Percentiles rank a stretch among this genome's conserved stretches.
Evolutionary conservation across 495 filamentous ascomycete species (phyloP).

Genomic region (Tricharina praecox): DNA sequence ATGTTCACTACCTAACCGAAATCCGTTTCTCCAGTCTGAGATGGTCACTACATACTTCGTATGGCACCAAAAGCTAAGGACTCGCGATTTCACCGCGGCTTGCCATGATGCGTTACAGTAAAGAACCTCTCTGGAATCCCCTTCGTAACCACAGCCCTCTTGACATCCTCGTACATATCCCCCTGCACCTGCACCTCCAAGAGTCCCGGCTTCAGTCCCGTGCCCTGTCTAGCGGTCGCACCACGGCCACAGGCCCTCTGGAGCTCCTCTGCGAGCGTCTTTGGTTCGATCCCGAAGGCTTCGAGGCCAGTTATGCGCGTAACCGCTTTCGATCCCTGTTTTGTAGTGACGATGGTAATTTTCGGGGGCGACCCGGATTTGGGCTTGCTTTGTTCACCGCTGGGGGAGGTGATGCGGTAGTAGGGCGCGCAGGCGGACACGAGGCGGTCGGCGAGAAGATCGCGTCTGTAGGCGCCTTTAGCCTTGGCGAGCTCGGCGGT

Average conservation of each 20-base stretch:
- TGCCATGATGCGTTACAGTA: too few species aligned
- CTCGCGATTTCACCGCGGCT: too few species aligned
- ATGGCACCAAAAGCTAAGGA: too few species aligned
- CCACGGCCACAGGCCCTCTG: constrained; percentile 55
- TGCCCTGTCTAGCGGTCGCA: constrained; percentile 46
- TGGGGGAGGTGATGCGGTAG: constrained; percentile 40
- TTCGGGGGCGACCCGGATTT: constrained; percentile 46
- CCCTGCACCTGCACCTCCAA: constrained; percentile 61
- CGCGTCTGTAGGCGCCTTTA: constrained; percentile 40
- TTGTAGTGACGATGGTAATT: constrained; percentile 42
- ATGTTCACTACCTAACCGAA: too few species aligned
- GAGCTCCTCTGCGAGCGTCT: constrained; percentile 47
- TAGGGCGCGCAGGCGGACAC: constrained; percentile 36
- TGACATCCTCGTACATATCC: constrained; percentile 44
- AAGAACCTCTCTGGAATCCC: constrained; percentile 44
- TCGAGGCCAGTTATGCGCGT: constrained; percentile 50
- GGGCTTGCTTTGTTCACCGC: constrained; percentile 35
- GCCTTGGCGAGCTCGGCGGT: constrained; percentile 41
- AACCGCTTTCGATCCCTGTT: constrained; percentile 50
- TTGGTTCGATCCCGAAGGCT: constrained; percentile 44
- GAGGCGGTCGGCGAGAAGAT: constrained; percentile 45
- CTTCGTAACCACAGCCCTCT: constrained; percentile 43
- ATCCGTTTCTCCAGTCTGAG: too few species aligned
- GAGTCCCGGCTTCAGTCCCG: constrained; percentile 44
- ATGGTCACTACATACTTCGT: too few species aligned